Conservation (phyloP, 768 basidiomycete species). For the Tephrocybe sp. region DNA sequence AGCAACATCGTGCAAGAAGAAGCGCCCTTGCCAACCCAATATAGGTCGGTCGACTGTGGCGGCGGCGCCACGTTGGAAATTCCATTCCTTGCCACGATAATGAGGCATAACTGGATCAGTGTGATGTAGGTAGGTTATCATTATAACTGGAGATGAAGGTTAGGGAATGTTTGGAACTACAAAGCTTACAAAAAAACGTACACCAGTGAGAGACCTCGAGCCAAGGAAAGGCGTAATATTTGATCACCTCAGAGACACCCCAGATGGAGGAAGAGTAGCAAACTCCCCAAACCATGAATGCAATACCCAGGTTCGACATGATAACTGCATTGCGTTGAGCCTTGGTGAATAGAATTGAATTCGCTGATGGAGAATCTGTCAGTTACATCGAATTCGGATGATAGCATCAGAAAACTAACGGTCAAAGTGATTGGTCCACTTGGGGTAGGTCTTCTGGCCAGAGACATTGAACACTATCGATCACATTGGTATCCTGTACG, state of each 20-base stretch:
- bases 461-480: conserved; percentile 56
- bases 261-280: conserved; percentile 31
- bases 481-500: conserved; percentile 52
- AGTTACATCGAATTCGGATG: not conserved
- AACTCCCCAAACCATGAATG: conserved; percentile 41
- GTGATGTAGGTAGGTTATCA: conserved; percentile 63
- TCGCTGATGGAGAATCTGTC: conserved; percentile 32
- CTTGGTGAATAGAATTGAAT: conserved; percentile 52
- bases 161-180: not conserved
- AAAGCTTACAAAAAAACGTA: conserved; percentile 21
- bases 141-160: conserved; percentile 29
- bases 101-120: conserved; percentile 55
- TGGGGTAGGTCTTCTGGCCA: conserved; percentile 55
- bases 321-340: conserved; percentile 50
- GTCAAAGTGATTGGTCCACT: conserved; percentile 64
- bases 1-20: conserved; percentile 66
- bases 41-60: conserved; percentile 57
- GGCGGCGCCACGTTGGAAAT: conserved; percentile 59
- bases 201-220: conserved; percentile 54
- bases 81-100: conserved; percentile 57
- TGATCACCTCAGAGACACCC: conserved; percentile 38
- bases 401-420: conserved; percentile 33
- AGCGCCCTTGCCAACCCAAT: conserved; percentile 62
- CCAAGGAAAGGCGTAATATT: conserved; percentile 53
- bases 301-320: conserved; percentile 55